Percentiles rank a stretch among this genome's conserved stretches.
Evolutionary conservation across 768 basidiomycete genomes (phyloP).

Genomic region (Galerina marginata): DNA sequence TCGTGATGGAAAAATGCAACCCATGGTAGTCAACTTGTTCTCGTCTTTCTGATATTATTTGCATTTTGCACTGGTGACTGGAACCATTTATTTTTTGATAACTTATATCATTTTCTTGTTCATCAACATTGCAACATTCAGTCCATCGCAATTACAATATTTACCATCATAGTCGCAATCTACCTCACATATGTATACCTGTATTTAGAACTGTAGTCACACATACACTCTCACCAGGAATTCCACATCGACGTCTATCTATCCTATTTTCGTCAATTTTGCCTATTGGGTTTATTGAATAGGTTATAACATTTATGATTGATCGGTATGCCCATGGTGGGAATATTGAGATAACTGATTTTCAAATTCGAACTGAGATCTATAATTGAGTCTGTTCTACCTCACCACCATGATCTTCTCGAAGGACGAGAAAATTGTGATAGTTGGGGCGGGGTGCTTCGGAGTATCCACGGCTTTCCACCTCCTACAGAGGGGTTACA

Average conservation of each 20-base stretch:
- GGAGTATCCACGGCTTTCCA: slow-evolving; percentile 87
- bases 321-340: no score
- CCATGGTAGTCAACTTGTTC: slow-evolving; percentile 48
- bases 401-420: slow-evolving; percentile 30
- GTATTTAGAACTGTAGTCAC: no score
- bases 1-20: slow-evolving; percentile 57
- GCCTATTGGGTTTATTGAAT: no score
- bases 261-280: no score
- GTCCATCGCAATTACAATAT: not conserved
- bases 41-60: slow-evolving; percentile 24
- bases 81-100: not conserved
- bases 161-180: no score
- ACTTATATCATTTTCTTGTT: not conserved
- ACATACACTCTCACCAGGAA: no score
- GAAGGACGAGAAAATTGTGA: slow-evolving; percentile 51
- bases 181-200: no score
- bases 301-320: no score
- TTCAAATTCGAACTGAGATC: not conserved
- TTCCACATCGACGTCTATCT: no score
- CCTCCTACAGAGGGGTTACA: slow-evolving; percentile 73
- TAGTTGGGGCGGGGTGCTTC: slow-evolving; percentile 86
- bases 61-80: not conserved
- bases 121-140: not conserved
- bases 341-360: not conserved
- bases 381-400: not conserved